Conservation (phyloP, 257 asterid species). For the Solanum medicagineum region DNA sequence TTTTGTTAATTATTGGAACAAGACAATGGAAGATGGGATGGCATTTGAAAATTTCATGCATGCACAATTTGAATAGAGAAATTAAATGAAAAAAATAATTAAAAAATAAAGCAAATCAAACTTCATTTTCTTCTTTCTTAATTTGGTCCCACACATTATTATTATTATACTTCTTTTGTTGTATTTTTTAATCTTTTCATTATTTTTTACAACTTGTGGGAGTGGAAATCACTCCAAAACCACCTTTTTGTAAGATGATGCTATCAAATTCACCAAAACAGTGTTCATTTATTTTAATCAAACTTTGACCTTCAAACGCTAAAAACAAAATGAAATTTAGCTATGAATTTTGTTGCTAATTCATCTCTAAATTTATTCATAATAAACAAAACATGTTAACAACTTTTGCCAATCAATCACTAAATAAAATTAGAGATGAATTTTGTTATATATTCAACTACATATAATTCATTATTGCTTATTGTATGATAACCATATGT, state of each 20-base stretch:
- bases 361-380: too few relatives aligned
- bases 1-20: neutral
- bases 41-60: neutral
- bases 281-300: neutral
- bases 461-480: too few relatives aligned
- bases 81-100: neutral
- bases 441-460: neutral
- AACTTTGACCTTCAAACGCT: neutral
- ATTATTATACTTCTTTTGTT: neutral
- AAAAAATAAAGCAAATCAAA: neutral
- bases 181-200: too few relatives aligned
- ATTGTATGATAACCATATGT: neutral
- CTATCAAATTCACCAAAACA: slow-evolving; percentile 5
- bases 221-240: neutral
- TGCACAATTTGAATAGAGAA: neutral
- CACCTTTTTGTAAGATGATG: slow-evolving; percentile 7
- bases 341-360: neutral
- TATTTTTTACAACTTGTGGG: neutral
- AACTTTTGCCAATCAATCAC: neutral
- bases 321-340: neutral
- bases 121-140: neutral
- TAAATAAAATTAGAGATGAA: neutral
- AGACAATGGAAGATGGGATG: neutral
- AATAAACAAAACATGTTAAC: too few relatives aligned
- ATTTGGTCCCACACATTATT: neutral